Evolutionary conservation across 768 basidiomycete species (phyloP).

Genomic region (Panaeolus cyanescens): DNA sequence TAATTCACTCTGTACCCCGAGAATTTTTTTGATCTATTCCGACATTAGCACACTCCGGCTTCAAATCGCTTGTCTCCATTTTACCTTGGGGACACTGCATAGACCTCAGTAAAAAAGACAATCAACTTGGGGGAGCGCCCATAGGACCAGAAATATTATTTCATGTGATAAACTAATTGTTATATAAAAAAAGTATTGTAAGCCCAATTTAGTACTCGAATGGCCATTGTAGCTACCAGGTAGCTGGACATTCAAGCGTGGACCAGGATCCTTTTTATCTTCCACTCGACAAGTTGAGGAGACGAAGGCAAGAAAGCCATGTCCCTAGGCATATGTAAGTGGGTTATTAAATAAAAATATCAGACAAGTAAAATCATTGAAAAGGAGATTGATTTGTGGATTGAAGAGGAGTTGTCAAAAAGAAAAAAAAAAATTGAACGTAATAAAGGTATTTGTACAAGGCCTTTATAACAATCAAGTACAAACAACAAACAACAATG

Average conservation of each 20-base stretch:
- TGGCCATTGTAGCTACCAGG: slow-evolving; percentile 49
- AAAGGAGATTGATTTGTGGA: slow-evolving; percentile 13
- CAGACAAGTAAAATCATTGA: slow-evolving; percentile 8
- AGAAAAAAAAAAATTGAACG: slow-evolving; percentile 13
- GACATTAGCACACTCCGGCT: not conserved
- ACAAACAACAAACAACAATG: slow-evolving; percentile 27
- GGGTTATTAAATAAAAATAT: slow-evolving; percentile 34
- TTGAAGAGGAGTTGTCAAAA: slow-evolving; percentile 8
- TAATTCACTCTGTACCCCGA: not conserved
- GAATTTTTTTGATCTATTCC: not conserved
- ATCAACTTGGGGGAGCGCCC: not conserved
- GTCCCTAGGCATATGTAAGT: slow-evolving; percentile 78
- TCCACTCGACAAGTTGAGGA: slow-evolving; percentile 76
- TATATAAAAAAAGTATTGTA: slow-evolving; percentile 31
- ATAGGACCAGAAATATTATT: slow-evolving; percentile 4
- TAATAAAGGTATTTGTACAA: slow-evolving; percentile 16
- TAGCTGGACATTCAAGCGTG: slow-evolving; percentile 75
- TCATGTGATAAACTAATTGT: not conserved
- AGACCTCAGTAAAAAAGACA: slow-evolving; percentile 1
- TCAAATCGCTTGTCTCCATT: not conserved
- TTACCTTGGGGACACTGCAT: not conserved
- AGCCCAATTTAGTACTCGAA: slow-evolving; percentile 80
- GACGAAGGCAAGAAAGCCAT: slow-evolving; percentile 77
- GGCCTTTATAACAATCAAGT: slow-evolving; percentile 23
- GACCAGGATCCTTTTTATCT: slow-evolving; percentile 61